Evolutionary conservation across 805 yeast genomes (phyloP), one percentile per base, ranked within the genome.

Genomic region (Spathaspora gorwiae): DNA sequence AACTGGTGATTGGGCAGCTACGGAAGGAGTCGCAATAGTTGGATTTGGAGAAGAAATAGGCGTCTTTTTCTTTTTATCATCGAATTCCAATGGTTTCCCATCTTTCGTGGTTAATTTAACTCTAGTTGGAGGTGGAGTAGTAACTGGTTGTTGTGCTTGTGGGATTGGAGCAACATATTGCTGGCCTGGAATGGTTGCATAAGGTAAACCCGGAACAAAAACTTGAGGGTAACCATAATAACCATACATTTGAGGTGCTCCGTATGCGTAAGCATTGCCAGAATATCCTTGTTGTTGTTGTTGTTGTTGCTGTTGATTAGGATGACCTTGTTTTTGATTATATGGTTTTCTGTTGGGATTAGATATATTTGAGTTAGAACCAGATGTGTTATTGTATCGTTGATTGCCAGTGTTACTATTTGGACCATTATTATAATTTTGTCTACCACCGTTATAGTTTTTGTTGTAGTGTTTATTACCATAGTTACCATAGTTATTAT

Each of bases 71-170:
- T 62, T 66, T 58, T 68, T 68, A 38, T 67, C 74, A 43, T 71
- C 75, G 48, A 68, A 66, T 48, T 70, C 73, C 35, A 70, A 62
- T 38, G 60, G 67, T 45, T 64, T 68, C 6, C 75, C 76, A 37
- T 69, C 73, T 54, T 65, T 68, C 44, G 69, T 71, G 33, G 75
- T 70, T 45, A 71, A 59, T 48, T 63, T 69, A 29, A 70, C 61
- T 52, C 62, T 68, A 39, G 53, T 39, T 26, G 48, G 27, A 35
- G 52, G 47, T 26, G 56, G 50, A 29, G 48, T 41, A 7, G 42
- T 32, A 13, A 40, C 42, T 26, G 40, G 27, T 30, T 44, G 49
- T 26, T 39, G 37, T n/a, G 46, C 36, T 15, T 42, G 52, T 14
- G 54, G 47, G 9, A 46, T 44, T 15, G 54, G 47, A 5, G 44